phyloP scores from a whole-genome alignment of 1,284 basidiomycete species.

The Boletus smithii region DNA sequence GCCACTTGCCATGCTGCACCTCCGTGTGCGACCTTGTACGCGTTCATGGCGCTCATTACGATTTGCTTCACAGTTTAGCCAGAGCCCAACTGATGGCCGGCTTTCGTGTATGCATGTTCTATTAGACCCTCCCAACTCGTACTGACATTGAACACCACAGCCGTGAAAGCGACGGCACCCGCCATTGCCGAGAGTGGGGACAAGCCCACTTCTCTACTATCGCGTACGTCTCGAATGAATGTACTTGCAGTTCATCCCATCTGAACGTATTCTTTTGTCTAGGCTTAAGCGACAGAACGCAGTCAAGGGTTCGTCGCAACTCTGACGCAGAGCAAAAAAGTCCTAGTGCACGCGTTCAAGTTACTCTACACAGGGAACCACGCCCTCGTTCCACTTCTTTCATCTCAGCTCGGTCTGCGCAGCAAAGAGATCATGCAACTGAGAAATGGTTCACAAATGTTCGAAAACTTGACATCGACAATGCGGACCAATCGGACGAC shows the following conservation, averaged over 20 bases:
- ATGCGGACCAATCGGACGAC: background rate
- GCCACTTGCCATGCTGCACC: constrained; percentile 19
- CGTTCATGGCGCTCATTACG: constrained; percentile 9
- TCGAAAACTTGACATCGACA: constrained; percentile 21
- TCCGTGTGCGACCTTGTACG: too few relatives aligned
- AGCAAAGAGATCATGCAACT: constrained; percentile 22
- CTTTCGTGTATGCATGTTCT: constrained; percentile 5
- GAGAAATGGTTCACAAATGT: constrained; percentile 25
- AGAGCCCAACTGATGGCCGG: background rate
- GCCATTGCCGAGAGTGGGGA: background rate
- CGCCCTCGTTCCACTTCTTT: constrained; percentile 19
- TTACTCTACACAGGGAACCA: background rate
- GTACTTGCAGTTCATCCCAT: background rate
- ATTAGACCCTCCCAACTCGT: background rate
- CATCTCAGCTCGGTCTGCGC: constrained; percentile 24
- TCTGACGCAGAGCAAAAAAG: constrained; percentile 3
- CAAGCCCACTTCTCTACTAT: constrained; percentile 15
- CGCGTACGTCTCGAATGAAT: constrained; percentile 21
- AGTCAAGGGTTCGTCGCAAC: constrained; percentile 2
- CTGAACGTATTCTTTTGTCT: background rate
- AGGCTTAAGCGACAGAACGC: constrained; percentile 20
- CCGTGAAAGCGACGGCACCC: background rate
- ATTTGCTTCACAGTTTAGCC: constrained; percentile 10
- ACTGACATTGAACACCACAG: constrained; percentile 14
- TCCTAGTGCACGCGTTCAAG: background rate